These are phyloP conservation scores for Kazachstania kunashirensis DNA, from an alignment of 805 yeast genomes.

Conservation along the genomic window DNA sequence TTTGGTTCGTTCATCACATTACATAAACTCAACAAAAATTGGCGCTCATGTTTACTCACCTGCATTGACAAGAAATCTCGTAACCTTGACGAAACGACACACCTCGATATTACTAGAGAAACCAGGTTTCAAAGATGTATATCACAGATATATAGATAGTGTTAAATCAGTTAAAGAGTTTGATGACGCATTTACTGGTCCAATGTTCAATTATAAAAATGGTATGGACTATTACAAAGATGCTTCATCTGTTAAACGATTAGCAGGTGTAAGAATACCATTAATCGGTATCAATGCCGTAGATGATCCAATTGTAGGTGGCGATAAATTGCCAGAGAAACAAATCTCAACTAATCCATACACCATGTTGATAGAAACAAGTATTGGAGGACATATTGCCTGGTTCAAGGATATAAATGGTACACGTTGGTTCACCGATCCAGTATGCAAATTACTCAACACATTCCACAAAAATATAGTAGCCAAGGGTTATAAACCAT, in stretches of 20 bases:
- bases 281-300: constrained; percentile 49
- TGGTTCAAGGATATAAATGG: constrained; percentile 51
- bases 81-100: constrained; percentile 36
- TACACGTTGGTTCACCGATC: constrained; percentile 56
- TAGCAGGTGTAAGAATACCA: constrained; percentile 51
- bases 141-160: constrained; percentile 18
- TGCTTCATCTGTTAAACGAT: constrained; percentile 48
- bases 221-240: constrained; percentile 56
- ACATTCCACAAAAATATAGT: constrained; percentile 29
- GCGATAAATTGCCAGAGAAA: constrained; percentile 37
- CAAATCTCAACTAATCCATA: constrained; percentile 52
- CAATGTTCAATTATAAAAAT: constrained; percentile 53
- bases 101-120: constrained; percentile 31
- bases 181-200: constrained; percentile 57
- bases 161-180: constrained; percentile 40
- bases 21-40: constrained; percentile 34
- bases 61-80: constrained; percentile 40
- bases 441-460: constrained; percentile 37
- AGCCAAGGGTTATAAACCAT: constrained; percentile 13
- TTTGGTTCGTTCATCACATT: constrained; percentile 39
- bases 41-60: constrained; percentile 42
- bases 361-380: constrained; percentile 46
- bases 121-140: constrained; percentile 10
- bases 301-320: constrained; percentile 70
- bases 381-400: constrained; percentile 76